These are phyloP conservation scores for Lecanicillium sp. DNA, from an alignment of 2,329 filamentous ascomycete species.

Conservation along the genomic window DNA sequence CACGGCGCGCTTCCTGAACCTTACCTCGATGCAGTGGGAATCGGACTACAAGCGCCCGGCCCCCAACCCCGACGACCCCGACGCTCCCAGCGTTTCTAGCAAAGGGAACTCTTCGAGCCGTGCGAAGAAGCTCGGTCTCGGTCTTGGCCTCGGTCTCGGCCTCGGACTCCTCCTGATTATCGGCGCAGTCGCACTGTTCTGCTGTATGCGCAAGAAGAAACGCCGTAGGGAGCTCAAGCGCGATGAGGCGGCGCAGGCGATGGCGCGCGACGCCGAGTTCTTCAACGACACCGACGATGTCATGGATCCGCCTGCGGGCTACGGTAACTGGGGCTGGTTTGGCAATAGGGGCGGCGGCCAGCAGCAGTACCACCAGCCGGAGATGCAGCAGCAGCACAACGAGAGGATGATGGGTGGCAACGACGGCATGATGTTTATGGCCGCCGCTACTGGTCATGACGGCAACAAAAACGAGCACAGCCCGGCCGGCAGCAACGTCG, in stretches of 20 bases:
- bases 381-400: not conserved
- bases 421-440: slow-evolving; percentile 39
- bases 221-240: slow-evolving; percentile 29
- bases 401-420: slow-evolving; percentile 40
- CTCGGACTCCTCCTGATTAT: slow-evolving; percentile 43
- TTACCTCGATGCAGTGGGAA: slow-evolving; percentile 51
- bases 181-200: slow-evolving; percentile 40
- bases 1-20: slow-evolving; percentile 45
- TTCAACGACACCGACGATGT: slow-evolving; percentile 43
- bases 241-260: slow-evolving; percentile 41
- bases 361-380: not conserved
- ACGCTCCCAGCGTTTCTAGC: slow-evolving; percentile 21
- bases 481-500: no score
- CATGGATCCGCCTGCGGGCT: slow-evolving; percentile 27
- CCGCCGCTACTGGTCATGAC: slow-evolving; percentile 16
- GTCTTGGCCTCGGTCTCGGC: slow-evolving; percentile 60
- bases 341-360: slow-evolving; percentile 21
- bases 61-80: slow-evolving; percentile 12
- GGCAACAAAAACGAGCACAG: no score
- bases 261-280: slow-evolving; percentile 43
- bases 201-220: slow-evolving; percentile 41
- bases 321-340: slow-evolving; percentile 22
- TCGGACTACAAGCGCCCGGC: slow-evolving; percentile 43
- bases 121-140: slow-evolving; percentile 45
- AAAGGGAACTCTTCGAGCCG: slow-evolving; percentile 16